Percentiles rank a stretch among this genome's conserved stretches.
Conservation (phyloP, 352 stramenopile species). For the Pythium oligandrum region DNA sequence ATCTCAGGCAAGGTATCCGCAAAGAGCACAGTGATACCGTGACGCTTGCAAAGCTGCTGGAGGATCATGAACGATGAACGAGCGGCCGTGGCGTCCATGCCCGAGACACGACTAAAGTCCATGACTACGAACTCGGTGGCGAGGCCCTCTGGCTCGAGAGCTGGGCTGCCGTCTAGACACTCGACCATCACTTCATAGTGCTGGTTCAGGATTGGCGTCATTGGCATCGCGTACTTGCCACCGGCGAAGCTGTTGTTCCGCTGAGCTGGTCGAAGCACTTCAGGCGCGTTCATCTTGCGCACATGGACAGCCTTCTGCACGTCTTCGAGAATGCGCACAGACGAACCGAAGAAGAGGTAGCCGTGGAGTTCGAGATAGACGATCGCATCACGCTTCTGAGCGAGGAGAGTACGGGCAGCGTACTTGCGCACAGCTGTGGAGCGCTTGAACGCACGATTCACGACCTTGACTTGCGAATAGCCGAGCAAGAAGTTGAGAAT, state of each 20-base stretch:
- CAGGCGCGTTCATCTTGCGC: slow-evolving; percentile 39
- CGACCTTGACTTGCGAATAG: slow-evolving; percentile 70
- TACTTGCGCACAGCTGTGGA: slow-evolving; percentile 69
- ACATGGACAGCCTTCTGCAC: slow-evolving; percentile 75
- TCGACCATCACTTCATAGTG: slow-evolving; percentile 50
- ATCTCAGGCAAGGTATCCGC: slow-evolving; percentile 69
- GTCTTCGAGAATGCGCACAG: slow-evolving; percentile 76
- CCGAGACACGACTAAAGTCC: slow-evolving; percentile 84
- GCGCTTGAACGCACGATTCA: slow-evolving; percentile 48
- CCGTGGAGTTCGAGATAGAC: slow-evolving; percentile 79
- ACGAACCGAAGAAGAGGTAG: slow-evolving; percentile 84
- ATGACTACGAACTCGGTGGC: slow-evolving; percentile 85
- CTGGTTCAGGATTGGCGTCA: slow-evolving; percentile 35
- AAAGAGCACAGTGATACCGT: slow-evolving; percentile 69
- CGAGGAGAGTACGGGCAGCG: slow-evolving; percentile 48
- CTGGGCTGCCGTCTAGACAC: slow-evolving; percentile 65
- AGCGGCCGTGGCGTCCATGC: slow-evolving; percentile 85
- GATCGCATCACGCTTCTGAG: slow-evolving; percentile 65
- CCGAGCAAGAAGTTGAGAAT: slow-evolving; percentile 84
- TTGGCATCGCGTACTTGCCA: slow-evolving; percentile 25
- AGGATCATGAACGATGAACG: slow-evolving; percentile 82
- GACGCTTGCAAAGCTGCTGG: slow-evolving; percentile 68
- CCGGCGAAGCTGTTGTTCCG: slow-evolving; percentile 12
- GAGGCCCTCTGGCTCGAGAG: slow-evolving; percentile 37
- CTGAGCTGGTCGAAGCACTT: slow-evolving; percentile 3